phyloP scores from a whole-genome alignment of 306 rosid genomes.

The Dalbergia cochinchinensis region DNA sequence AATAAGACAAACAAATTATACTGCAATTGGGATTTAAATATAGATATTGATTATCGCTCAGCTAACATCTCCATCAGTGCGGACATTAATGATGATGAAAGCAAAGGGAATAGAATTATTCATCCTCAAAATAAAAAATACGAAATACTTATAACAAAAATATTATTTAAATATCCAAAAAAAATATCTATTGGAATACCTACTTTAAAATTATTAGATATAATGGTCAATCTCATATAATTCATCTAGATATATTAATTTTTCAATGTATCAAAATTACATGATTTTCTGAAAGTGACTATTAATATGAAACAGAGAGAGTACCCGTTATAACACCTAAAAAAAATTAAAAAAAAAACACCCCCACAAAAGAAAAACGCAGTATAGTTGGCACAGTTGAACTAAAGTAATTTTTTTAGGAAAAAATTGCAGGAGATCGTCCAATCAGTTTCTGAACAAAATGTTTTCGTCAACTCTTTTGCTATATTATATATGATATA shows the following conservation, averaged over 20 bases:
- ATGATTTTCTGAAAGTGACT: too few relatives aligned
- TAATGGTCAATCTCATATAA: too few relatives aligned
- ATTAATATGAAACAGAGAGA: too few relatives aligned
- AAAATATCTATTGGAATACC: too few relatives aligned
- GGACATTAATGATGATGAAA: constrained; percentile 29
- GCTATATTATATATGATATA: constrained; percentile 21
- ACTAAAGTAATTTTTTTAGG: neutral
- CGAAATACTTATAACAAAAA: too few relatives aligned
- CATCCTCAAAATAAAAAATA: neutral
- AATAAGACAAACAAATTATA: neutral
- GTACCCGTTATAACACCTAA: too few relatives aligned
- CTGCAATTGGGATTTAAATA: neutral
- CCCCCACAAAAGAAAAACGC: neutral
- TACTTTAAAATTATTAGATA: too few relatives aligned
- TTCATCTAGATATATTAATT: too few relatives aligned
- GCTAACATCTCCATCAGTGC: constrained; percentile 16
- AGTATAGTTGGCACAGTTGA: constrained; percentile 8
- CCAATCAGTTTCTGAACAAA: constrained; percentile 6
- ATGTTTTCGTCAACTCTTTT: constrained; percentile 47
- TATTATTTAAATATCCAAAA: too few relatives aligned
- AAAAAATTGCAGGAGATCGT: constrained; percentile 4
- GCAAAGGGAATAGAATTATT: neutral
- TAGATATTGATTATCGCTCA: neutral
- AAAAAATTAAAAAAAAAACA: too few relatives aligned
- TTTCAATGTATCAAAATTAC: too few relatives aligned